phyloP scores from a whole-genome alignment of 306 rosid genomes.

The Quercus dentata region DNA sequence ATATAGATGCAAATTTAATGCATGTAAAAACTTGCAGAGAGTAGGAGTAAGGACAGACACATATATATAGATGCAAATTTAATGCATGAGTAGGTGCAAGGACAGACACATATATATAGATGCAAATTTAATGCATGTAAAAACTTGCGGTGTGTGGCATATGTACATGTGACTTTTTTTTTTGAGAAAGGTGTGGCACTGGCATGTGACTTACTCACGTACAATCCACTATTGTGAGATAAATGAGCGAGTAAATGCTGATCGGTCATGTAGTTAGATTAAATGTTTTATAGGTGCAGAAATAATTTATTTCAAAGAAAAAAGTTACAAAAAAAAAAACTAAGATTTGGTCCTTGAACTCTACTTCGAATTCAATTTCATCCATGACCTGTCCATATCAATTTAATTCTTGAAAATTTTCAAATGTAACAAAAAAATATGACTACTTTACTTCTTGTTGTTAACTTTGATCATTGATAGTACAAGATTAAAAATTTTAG shows the following conservation, averaged over 20 bases:
- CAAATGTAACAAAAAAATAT: too few species aligned
- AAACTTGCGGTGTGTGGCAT: neutral
- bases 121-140: neutral
- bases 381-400: too few species aligned
- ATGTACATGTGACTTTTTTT: too few species aligned
- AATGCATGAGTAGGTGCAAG: neutral
- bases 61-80: neutral
- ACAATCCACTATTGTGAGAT: neutral
- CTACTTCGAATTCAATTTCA: too few species aligned
- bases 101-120: neutral
- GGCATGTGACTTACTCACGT: neutral
- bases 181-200: neutral
- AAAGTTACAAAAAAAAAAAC: too few species aligned
- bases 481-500: too few species aligned
- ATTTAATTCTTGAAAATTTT: too few species aligned
- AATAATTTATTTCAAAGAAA: too few species aligned
- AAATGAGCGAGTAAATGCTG: neutral
- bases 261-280: neutral
- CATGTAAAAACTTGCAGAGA: neutral
- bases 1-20: neutral
- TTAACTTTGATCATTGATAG: too few species aligned
- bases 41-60: neutral
- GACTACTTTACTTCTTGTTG: too few species aligned
- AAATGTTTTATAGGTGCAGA: too few species aligned
- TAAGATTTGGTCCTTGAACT: too few species aligned